A percentile compares a stretch with the other conserved stretches of the same genome.
Conservation (phyloP, 2,329 filamentous ascomycete genomes). For the Hypoxylon sp. region DNA sequence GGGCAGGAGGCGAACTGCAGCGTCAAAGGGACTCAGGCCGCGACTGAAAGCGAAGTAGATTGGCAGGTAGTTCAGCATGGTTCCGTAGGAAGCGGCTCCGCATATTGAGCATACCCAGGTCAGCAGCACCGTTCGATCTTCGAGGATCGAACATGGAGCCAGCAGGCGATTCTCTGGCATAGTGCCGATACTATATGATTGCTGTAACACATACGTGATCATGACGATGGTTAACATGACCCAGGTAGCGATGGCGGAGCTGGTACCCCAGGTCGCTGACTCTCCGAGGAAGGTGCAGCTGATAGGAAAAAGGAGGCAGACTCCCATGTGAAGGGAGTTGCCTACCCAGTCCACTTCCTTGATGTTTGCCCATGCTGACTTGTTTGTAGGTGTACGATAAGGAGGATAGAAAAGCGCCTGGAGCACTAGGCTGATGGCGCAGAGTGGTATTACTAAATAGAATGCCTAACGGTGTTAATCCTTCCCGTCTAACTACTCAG, state of each 20-base stretch:
- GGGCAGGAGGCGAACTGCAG: conserved; percentile 58
- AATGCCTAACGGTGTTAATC: conserved; percentile 37
- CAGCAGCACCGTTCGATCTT: conserved; percentile 54
- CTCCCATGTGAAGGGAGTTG: conserved; percentile 47
- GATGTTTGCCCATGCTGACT: conserved; percentile 39
- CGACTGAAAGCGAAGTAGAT: conserved; percentile 66
- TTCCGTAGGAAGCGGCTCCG: conserved; percentile 54
- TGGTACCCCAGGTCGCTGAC: conserved; percentile 61
- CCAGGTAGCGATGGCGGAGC: conserved; percentile 60
- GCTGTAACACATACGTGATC: conserved; percentile 61
- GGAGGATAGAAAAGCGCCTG: conserved; percentile 60
- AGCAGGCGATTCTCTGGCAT: conserved; percentile 58
- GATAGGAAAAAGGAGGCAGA: conserved; percentile 58
- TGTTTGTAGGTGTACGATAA: conserved; percentile 43
- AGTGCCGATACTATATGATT: conserved; percentile 60
- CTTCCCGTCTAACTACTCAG: neutral
- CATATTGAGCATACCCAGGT: conserved; percentile 57
- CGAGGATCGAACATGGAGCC: conserved; percentile 58
- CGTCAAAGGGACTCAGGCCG: conserved; percentile 56
- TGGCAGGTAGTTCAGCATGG: conserved; percentile 65
- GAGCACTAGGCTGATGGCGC: conserved; percentile 44
- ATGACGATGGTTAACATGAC: conserved; percentile 60
- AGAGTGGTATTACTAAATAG: conserved; percentile 39
- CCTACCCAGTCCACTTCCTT: conserved; percentile 51
- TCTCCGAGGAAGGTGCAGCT: conserved; percentile 64